A percentile compares a stretch with the other conserved stretches of the same genome.
Conservation (phyloP, 148 eudicot genomes). For the Heliosperma pusillum region DNA sequence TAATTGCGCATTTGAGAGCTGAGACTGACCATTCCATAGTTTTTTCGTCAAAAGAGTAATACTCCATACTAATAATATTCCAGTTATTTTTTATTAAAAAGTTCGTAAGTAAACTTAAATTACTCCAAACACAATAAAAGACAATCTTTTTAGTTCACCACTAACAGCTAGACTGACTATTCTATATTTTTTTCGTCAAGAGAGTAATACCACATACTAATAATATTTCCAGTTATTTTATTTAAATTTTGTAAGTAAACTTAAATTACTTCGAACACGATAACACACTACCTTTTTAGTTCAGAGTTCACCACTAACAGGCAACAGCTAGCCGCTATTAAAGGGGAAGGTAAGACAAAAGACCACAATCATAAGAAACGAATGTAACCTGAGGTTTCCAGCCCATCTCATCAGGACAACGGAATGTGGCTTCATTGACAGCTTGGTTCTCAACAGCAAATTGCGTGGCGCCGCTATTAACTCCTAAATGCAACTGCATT, state of each 20-base stretch:
- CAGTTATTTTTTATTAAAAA: background rate
- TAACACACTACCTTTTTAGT: background rate
- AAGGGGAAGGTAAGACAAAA: background rate
- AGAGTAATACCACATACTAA: background rate
- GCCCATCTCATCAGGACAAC: slow-evolving; percentile 99
- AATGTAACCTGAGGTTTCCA: slow-evolving; percentile 93
- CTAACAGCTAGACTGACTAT: background rate
- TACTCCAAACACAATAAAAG: background rate
- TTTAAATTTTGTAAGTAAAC: background rate
- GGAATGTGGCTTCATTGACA: slow-evolving; percentile 92
- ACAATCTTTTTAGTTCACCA: background rate
- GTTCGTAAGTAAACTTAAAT: background rate
- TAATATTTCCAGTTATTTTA: background rate
- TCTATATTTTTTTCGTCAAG: background rate
- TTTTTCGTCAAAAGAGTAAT: background rate
- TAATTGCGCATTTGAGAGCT: background rate
- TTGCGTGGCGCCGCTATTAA: slow-evolving; percentile 74
- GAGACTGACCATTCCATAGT: background rate
- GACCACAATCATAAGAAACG: slow-evolving; percentile 3
- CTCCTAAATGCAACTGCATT: slow-evolving; percentile 90
- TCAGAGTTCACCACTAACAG: background rate
- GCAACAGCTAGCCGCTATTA: background rate
- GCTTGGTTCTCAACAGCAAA: slow-evolving; percentile 95
- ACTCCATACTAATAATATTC: background rate
- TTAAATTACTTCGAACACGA: background rate